Percentiles rank a stretch among this genome's conserved stretches.
phyloP scores from a whole-genome alignment of 176 grass and related monocot species.

The Paspalum vaginatum region DNA sequence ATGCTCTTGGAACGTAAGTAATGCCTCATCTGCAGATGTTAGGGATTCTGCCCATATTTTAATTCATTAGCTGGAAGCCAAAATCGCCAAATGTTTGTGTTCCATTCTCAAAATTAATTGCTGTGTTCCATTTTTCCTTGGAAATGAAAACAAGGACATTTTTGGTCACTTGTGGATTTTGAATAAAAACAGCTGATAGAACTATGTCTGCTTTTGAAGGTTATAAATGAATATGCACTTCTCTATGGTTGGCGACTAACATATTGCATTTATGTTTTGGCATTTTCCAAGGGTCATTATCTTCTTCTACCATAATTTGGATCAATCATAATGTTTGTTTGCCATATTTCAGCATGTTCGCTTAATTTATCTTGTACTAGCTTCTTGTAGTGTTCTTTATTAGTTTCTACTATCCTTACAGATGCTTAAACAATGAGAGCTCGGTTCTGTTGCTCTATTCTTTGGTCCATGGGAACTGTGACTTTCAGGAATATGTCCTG shows the following conservation, averaged over 20 bases:
- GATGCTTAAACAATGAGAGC: conserved; percentile 85
- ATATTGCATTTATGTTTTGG: not conserved
- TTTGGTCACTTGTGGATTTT: conserved; percentile 8
- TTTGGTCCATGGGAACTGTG: conserved; percentile 90
- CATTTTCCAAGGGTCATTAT: conserved; percentile 1
- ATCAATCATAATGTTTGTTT: conserved; percentile 16
- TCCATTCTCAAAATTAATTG: not conserved
- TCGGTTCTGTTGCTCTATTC: conserved; percentile 93
- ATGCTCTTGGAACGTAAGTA: conserved; percentile 83
- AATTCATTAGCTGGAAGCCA: conserved; percentile 17
- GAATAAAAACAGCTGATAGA: conserved; percentile 4
- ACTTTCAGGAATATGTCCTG: conserved; percentile 96
- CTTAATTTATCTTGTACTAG: conserved; percentile 15
- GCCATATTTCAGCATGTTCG: not conserved
- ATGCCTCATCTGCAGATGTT: conserved; percentile 5
- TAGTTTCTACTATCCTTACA: conserved; percentile 39
- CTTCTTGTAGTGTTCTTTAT: conserved; percentile 20
- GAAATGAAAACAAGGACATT: conserved; percentile 3
- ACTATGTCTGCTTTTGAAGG: conserved; percentile 12
- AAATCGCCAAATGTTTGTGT: conserved; percentile 28
- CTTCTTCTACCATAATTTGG: conserved; percentile 8
- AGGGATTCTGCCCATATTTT: not conserved
- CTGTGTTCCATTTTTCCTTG: not conserved
- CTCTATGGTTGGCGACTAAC: conserved; percentile 22
- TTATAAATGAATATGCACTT: conserved; percentile 25